phyloP scores from a whole-genome alignment of 305 asterid species.

The Withania somnifera region DNA sequence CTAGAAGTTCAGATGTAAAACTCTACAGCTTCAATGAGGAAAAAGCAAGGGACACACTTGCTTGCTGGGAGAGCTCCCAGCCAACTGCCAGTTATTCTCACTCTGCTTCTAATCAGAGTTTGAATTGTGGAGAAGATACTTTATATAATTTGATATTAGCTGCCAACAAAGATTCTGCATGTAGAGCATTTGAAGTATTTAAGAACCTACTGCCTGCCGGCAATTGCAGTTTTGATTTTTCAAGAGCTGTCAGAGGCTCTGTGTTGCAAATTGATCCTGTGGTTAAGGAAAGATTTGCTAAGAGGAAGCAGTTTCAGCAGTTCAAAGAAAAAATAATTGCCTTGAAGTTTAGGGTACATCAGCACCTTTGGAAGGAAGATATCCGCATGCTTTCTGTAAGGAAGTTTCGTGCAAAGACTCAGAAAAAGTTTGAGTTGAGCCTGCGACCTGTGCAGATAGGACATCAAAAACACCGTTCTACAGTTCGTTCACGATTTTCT shows the following conservation, averaged over 20 bases:
- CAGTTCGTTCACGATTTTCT: conserved; percentile 40
- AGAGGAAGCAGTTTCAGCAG: conserved; percentile 37
- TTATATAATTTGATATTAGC: conserved; percentile 38
- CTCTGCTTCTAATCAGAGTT: conserved; percentile 12
- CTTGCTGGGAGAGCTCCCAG: conserved; percentile 17
- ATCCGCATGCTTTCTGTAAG: conserved; percentile 38
- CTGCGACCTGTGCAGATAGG: conserved; percentile 27
- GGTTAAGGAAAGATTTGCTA: conserved; percentile 37
- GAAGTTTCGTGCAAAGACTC: conserved; percentile 61
- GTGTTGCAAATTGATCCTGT: conserved; percentile 18
- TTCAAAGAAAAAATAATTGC: conserved; percentile 62
- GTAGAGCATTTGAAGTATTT: conserved; percentile 44
- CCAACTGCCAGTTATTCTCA: conserved; percentile 13
- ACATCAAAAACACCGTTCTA: conserved; percentile 46
- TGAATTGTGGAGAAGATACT: conserved; percentile 16
- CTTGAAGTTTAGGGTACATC: conserved; percentile 65
- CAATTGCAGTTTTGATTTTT: conserved; percentile 28
- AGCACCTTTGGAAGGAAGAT: conserved; percentile 83
- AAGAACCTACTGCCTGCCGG: conserved; percentile 42
- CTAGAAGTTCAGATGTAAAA: conserved; percentile 20
- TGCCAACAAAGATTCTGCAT: conserved; percentile 45
- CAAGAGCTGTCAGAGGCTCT: conserved; percentile 19
- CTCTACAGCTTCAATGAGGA: conserved; percentile 6
- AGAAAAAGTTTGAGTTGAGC: conserved; percentile 57
- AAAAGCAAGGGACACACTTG: conserved; percentile 8